Base-by-base conservation (phyloP, 129 eudicot species). In the Erigeron canadensis region DNA sequence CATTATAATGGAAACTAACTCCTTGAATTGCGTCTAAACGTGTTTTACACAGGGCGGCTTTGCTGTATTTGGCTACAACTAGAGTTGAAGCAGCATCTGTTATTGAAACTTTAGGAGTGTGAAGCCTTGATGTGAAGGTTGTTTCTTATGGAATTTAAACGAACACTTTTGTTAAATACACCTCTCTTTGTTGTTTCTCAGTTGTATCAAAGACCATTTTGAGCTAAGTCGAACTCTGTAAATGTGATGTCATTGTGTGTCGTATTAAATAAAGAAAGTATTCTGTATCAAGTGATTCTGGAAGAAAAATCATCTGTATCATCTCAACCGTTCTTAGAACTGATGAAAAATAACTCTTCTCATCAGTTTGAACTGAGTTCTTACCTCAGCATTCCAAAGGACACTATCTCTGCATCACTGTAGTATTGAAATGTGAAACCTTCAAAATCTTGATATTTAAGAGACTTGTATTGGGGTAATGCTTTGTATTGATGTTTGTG, bases 131-230 rank as follows among this genome's bases (percentile, higher is more conserved):
- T 65, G 66, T 12, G 17, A 44, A 45, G 53, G 70, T 34, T 18
- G 39, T 68, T 37, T 76, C 62, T 45, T 60, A 18, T 69, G 75
- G 37, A 47, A 68, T 60, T 69, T 76, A 39, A 21, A 69, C 63
- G 70, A 42, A 69, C 65, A 42, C 13, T 76, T 76, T 13, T 11
- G 22, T 76, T 43, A 10, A 69, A 38, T 60, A 4, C 51, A 65
- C 10, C 6, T 23, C 7, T 75, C 58, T 18, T 34, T 16, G 50
- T 69, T 51, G 75, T 69, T 69, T 13, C n/a, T 60, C 7, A 22
- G 63, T 50, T 69, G 56, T 50, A 70, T 70, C 72, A 41, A 28
- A 70, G 76, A 70, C 76, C 48, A 17, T 50, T 62, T 15, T 41
- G 19, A 68, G 68, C 23, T 66, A 58, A 13, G 68, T 53, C 50